These are phyloP conservation scores for Candolleomyces aberdarensis DNA, from an alignment of 768 basidiomycete genomes.

Conservation along the genomic window DNA sequence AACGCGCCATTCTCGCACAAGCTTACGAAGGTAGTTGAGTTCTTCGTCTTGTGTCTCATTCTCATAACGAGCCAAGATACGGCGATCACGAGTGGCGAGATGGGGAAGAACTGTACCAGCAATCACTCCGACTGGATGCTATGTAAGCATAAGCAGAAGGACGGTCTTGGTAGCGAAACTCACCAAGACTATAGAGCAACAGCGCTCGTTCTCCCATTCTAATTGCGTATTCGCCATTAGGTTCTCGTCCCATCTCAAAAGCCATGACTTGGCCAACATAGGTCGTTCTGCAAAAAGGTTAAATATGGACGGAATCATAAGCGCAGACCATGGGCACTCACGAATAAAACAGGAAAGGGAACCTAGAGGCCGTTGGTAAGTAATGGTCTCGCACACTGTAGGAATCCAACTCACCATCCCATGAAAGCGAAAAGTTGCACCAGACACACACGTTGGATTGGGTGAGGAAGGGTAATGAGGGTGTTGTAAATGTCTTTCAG, in stretches of 20 bases:
- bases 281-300: conserved; percentile 59
- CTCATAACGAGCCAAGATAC: conserved; percentile 67
- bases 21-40: conserved; percentile 60
- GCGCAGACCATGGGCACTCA: conserved; percentile 28
- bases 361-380: conserved; percentile 45
- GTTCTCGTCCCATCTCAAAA: conserved; percentile 65
- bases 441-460: conserved; percentile 85
- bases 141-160: conserved; percentile 10
- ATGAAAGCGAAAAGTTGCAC: conserved; percentile 96
- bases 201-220: conserved; percentile 85
- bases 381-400: neutral
- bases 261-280: conserved; percentile 96
- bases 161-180: conserved; percentile 17
- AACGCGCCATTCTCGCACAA: conserved; percentile 78
- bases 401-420: conserved; percentile 63
- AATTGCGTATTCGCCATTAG: conserved; percentile 80
- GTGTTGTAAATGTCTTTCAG: conserved; percentile 75
- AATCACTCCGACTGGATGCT: conserved; percentile 67
- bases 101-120: conserved; percentile 82
- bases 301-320: neutral
- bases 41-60: conserved; percentile 79
- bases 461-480: conserved; percentile 71
- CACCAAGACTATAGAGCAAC: conserved; percentile 87
- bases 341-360: conserved; percentile 94
- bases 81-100: conserved; percentile 76